These are phyloP conservation scores for Coix lacrymajobi DNA, from an alignment of 176 grass and related monocot genomes.

Conservation along the genomic window DNA sequence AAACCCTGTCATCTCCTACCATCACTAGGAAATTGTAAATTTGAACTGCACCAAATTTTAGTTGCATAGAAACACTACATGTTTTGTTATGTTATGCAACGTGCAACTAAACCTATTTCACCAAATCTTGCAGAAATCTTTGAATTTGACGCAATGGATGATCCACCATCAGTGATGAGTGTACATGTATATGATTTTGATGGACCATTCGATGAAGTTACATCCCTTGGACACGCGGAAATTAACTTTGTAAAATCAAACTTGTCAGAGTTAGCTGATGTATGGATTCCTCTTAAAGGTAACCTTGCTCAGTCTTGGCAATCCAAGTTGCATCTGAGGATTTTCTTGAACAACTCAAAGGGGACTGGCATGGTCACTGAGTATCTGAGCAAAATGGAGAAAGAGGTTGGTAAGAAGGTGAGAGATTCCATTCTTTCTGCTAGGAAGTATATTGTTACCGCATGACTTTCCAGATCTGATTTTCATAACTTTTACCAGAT, in stretches of 20 bases:
- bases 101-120: conserved; percentile 10
- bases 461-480: conserved; percentile 26
- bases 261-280: conserved; percentile 69
- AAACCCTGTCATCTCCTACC: not conserved
- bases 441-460: not conserved
- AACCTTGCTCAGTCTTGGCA: conserved; percentile 79
- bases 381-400: conserved; percentile 90
- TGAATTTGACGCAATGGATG: conserved; percentile 96
- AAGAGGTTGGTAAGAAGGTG: conserved; percentile 98
- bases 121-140: conserved; percentile 68
- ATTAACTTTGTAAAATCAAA: conserved; percentile 96
- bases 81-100: not conserved
- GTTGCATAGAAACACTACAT: not conserved
- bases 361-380: conserved; percentile 62
- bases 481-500: conserved; percentile 57
- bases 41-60: not conserved
- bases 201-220: conserved; percentile 79
- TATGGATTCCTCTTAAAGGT: conserved; percentile 94
- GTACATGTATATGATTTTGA: conserved; percentile 94
- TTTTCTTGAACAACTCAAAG: conserved; percentile 86
- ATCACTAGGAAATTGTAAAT: not conserved
- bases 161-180: conserved; percentile 83
- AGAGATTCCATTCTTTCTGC: not conserved
- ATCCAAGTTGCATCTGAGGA: conserved; percentile 81
- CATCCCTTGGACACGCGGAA: conserved; percentile 83